phyloP scores from a whole-genome alignment of 2,329 filamentous ascomycete species.

The Drechslerella coelobrocha region DNA sequence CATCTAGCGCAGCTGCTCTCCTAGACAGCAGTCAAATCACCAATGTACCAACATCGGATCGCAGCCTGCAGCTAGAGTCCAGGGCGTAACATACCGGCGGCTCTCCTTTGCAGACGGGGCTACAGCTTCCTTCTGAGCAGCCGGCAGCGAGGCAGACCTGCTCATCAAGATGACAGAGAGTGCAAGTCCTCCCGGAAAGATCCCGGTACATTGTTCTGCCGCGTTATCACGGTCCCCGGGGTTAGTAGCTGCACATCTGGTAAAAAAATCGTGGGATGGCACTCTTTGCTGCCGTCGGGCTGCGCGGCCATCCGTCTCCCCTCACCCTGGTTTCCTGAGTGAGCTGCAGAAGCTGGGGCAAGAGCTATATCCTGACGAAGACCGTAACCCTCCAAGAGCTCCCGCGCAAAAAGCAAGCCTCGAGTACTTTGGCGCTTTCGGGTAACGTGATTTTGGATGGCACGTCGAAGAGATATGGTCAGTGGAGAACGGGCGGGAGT shows the following conservation, averaged over 20 bases:
- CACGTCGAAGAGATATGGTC: not conserved
- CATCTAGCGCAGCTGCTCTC: slow-evolving; percentile 4
- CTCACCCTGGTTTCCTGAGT: slow-evolving; percentile 17
- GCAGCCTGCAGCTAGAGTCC: slow-evolving; percentile 1
- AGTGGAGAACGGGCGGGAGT: too few species aligned
- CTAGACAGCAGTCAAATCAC: slow-evolving; percentile 8
- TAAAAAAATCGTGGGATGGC: slow-evolving; percentile 11
- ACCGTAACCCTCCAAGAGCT: slow-evolving; percentile 13
- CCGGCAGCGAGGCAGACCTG: slow-evolving; percentile 9
- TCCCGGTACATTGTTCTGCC: slow-evolving; percentile 17
- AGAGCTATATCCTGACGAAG: slow-evolving; percentile 9
- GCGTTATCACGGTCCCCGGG: slow-evolving; percentile 27
- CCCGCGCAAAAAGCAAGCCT: slow-evolving; percentile 21
- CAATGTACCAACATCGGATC: slow-evolving; percentile 18
- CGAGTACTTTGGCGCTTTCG: slow-evolving; percentile 2
- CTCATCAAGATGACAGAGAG: not conserved
- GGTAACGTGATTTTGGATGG: not conserved
- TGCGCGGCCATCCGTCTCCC: slow-evolving; percentile 9
- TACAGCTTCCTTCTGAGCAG: not conserved
- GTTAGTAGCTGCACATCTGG: slow-evolving; percentile 17
- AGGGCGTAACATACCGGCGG: slow-evolving; percentile 21
- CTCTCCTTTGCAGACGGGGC: slow-evolving; percentile 12
- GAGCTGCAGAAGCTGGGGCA: slow-evolving; percentile 14
- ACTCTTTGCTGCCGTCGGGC: slow-evolving; percentile 14
- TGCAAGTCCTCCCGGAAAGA: not conserved